Base-by-base conservation (phyloP, 2,329 filamentous ascomycete genomes). In the Ophiocordyceps australis region DNA sequence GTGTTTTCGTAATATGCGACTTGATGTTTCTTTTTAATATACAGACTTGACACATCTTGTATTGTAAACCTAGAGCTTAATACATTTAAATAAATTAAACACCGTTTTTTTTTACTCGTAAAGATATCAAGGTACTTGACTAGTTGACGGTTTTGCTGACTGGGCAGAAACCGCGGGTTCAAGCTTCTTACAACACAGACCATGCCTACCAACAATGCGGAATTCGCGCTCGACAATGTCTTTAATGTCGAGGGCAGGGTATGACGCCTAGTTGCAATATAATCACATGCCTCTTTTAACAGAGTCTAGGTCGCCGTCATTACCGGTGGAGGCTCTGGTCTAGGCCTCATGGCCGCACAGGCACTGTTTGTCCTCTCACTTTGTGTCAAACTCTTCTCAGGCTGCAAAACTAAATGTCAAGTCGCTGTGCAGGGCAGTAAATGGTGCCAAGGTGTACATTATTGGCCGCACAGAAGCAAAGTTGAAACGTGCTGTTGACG, bases 381-480 rank as follows among this genome's bases (percentile, higher is more conserved):
- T 16, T n/a, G n/a, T n/a, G n/a, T n/a, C n/a, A n/a, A n/a, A n/a
- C n/a, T n/a, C n/a, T n/a, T n/a, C n/a, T n/a, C n/a, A n/a, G n/a
- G n/a, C n/a, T n/a, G n/a, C n/a, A n/a, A n/a, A n/a, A n/a, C n/a
- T n/a, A n/a, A n/a, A n/a, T n/a, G n/a, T n/a, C n/a, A n/a, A n/a
- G n/a, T n/a, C n/a, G n/a, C n/a, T n/a, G n/a, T n/a, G n/a, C 18
- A 26, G 24, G n/a, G 65, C 76, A 1, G 52, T 57, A 30, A 79
- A 78, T 45, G 72, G 73, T 32, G 65, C 65, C 29, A 74, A 65
- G 34, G 74, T 80, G 6, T 80, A 78, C 54, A 73, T 81, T 33
- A 71, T 68, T 14, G 73, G 75, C 18, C 67, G 66, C n/a, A 69
- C 65, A 22, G 52, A 57, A 14, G 71, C 70, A 38, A 74, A 74